Conservation (phyloP, 2,329 filamentous ascomycete species). For the Talaromyces pinophilus region DNA sequence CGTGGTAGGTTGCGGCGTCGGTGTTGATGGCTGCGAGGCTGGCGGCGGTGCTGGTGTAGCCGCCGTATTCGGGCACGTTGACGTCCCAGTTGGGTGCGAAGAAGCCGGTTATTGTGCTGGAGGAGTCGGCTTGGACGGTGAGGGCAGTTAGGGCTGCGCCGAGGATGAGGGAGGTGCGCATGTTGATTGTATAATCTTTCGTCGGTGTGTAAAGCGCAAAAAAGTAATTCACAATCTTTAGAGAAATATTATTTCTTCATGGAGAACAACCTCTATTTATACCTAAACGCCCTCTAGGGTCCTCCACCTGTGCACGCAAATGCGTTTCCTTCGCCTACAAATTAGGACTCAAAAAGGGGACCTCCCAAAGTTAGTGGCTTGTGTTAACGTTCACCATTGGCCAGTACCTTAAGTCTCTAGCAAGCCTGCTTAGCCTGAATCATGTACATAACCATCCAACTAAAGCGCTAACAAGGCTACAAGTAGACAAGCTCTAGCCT, state of each 20-base stretch:
- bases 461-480: neutral
- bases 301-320: neutral
- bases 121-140: neutral
- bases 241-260: neutral
- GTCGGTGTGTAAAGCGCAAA: neutral
- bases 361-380: neutral
- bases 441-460: neutral
- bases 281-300: neutral
- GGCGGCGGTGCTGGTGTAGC: constrained; percentile 28
- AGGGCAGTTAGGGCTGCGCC: constrained; percentile 1
- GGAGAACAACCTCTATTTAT: constrained; percentile 1
- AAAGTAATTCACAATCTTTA: neutral
- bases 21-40: constrained; percentile 29
- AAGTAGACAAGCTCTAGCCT: neutral
- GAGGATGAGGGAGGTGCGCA: constrained; percentile 6
- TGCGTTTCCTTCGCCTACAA: neutral
- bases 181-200: neutral
- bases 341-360: neutral
- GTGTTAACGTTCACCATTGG: neutral
- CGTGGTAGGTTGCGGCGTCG: constrained; percentile 29
- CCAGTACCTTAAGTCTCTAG: neutral
- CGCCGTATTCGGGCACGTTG: constrained; percentile 10
- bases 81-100: constrained; percentile 24
- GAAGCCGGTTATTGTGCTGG: constrained; percentile 23
- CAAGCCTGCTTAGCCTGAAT: neutral